A percentile compares a stretch with the other conserved stretches of the same genome.
phyloP scores from a whole-genome alignment of 2,329 filamentous ascomycete genomes.

The Hansfordia pulvinata region DNA sequence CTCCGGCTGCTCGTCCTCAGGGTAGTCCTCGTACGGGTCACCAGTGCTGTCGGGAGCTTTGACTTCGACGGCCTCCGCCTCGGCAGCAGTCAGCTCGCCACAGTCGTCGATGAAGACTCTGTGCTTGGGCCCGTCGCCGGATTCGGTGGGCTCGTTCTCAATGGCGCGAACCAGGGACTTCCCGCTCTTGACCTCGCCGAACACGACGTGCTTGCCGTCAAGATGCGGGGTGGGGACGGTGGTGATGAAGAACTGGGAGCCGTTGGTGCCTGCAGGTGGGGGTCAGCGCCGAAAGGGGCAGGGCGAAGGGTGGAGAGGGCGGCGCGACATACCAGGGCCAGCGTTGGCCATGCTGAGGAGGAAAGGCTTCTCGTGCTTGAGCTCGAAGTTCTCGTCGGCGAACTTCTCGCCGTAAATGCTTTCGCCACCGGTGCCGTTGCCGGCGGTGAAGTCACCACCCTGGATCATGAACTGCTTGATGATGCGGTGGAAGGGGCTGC shows the following conservation, averaged over 20 bases:
- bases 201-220: conserved; percentile 94
- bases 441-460: conserved; percentile 90
- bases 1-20: conserved; percentile 58
- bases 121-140: conserved; percentile 62
- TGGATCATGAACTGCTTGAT: conserved; percentile 99
- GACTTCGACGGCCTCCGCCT: conserved; percentile 50
- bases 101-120: conserved; percentile 71
- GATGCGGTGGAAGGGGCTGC: conserved; percentile 84
- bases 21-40: conserved; percentile 90
- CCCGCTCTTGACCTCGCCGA: conserved; percentile 84
- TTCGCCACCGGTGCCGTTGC: conserved; percentile 91
- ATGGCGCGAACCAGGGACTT: conserved; percentile 85
- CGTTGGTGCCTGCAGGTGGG: conserved; percentile 60
- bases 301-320: conserved; percentile 1
- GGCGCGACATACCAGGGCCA: conserved; percentile 56
- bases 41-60: conserved; percentile 69
- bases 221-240: conserved; percentile 91
- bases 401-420: conserved; percentile 98
- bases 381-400: conserved; percentile 86
- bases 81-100: conserved; percentile 66
- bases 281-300: neutral
- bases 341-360: conserved; percentile 97
- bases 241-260: conserved; percentile 96
- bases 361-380: conserved; percentile 88
- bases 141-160: conserved; percentile 66